phyloP scores from a whole-genome alignment of 1,284 basidiomycete genomes.

The Fomitopsis schrenkii region DNA sequence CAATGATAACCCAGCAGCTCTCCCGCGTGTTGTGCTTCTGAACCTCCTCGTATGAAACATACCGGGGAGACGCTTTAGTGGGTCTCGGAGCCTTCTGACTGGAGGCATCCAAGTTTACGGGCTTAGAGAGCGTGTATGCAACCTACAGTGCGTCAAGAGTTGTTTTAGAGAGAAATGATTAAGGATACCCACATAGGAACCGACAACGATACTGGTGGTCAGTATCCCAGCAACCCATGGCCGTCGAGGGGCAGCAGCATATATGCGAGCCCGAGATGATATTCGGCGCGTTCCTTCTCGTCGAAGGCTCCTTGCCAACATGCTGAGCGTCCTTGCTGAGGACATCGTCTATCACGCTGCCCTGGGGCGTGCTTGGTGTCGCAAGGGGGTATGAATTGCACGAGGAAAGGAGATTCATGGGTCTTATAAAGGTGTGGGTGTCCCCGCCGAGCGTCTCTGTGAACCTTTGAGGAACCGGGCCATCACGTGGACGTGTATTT shows the following conservation, averaged over 20 bases:
- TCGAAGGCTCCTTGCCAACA: not conserved
- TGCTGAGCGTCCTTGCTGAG: not conserved
- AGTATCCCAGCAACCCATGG: not conserved
- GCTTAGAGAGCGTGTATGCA: not conserved
- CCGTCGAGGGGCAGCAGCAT: not conserved
- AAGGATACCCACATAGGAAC: not conserved
- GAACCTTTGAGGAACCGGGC: not conserved
- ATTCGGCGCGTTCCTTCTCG: not conserved
- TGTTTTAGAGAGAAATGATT: not conserved
- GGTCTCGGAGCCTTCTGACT: not conserved
- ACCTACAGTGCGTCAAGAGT: not conserved
- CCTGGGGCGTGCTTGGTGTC: not conserved
- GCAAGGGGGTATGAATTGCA: not conserved
- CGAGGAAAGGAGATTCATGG: not conserved
- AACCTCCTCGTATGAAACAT: conserved; percentile 43
- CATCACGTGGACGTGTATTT: not conserved
- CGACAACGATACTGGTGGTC: not conserved
- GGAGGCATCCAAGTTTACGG: conserved; percentile 6
- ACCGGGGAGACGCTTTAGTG: conserved; percentile 1
- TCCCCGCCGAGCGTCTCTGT: not conserved
- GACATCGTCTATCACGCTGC: not conserved
- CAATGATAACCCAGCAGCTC: conserved; percentile 50
- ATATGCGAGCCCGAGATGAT: not conserved
- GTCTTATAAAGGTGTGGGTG: not conserved
- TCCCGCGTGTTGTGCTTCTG: conserved; percentile 44